These are phyloP conservation scores for Calonectria crousiana DNA, from an alignment of 2,329 filamentous ascomycete species.

Conservation along the genomic window DNA sequence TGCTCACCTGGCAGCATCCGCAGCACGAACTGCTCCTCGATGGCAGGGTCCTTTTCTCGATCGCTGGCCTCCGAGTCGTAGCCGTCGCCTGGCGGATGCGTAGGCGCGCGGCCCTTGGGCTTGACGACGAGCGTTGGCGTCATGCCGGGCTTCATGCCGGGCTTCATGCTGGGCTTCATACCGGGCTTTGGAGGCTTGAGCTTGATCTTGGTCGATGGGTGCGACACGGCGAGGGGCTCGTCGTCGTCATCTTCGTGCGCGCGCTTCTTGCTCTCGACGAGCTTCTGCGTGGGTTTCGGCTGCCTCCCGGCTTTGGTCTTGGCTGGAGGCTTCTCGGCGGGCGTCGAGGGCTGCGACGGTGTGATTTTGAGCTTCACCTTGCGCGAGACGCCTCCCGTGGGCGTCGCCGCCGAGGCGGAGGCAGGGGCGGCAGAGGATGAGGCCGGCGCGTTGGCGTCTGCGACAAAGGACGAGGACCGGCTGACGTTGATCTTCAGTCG, in stretches of 20 bases:
- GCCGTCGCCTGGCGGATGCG: conserved; percentile 83
- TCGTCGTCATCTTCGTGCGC: conserved; percentile 68
- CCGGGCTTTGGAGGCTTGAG: conserved; percentile 56
- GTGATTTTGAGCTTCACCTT: conserved; percentile 59
- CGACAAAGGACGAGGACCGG: conserved; percentile 50
- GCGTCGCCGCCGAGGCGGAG: conserved; percentile 34
- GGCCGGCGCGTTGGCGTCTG: conserved; percentile 40
- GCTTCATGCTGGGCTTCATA: conserved; percentile 52
- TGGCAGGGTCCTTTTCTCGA: conserved; percentile 85
- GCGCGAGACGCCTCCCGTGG: conserved; percentile 48
- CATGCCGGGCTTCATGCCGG: conserved; percentile 49
- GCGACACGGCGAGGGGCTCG: conserved; percentile 46
- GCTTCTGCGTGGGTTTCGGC: conserved; percentile 69
- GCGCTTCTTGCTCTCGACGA: conserved; percentile 71
- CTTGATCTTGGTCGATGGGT: conserved; percentile 66
- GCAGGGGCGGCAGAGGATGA: conserved; percentile 27
- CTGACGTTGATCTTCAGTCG: conserved; percentile 56
- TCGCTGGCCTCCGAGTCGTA: conserved; percentile 98
- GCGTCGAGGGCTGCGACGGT: conserved; percentile 54
- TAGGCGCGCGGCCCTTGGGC: conserved; percentile 75
- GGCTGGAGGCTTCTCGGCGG: conserved; percentile 48
- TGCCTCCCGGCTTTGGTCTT: conserved; percentile 73
- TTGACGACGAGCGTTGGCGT: conserved; percentile 63
- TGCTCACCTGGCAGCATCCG: conserved; percentile 90
- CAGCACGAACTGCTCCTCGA: conserved; percentile 90